A percentile compares a stretch with the other conserved stretches of the same genome.
Evolutionary conservation across 2,329 filamentous ascomycete species (phyloP).

Genomic region (Cadophora gregata): DNA sequence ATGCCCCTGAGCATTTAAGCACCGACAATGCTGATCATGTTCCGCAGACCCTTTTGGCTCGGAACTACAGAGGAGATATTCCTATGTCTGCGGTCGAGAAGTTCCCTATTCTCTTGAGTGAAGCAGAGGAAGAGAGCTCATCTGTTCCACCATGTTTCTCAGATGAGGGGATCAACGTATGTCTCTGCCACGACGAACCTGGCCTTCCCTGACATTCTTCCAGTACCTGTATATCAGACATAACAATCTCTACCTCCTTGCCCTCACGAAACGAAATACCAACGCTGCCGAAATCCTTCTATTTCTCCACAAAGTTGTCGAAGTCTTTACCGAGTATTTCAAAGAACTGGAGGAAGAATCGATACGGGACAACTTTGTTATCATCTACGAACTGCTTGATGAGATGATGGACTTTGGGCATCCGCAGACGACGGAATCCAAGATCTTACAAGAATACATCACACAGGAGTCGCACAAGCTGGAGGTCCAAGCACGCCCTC

Average conservation of each 20-base stretch:
- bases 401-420: constrained; percentile 99
- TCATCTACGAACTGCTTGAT: constrained; percentile 97
- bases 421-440: constrained; percentile 96
- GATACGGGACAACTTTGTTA: constrained; percentile 98
- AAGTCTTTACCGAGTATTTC: constrained; percentile 99
- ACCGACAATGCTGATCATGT: constrained; percentile 33
- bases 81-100: constrained; percentile 99
- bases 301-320: constrained; percentile 97
- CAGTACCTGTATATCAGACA: constrained; percentile 99
- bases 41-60: constrained; percentile 88
- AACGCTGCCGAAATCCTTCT: constrained; percentile 98
- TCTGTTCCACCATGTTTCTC: constrained; percentile 98
- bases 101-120: constrained; percentile 92
- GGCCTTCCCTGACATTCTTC: constrained; percentile 27
- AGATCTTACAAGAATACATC: constrained; percentile 99
- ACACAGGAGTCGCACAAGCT: constrained; percentile 99
- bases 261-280: constrained; percentile 96
- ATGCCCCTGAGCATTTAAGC: constrained; percentile 36
- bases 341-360: constrained; percentile 98
- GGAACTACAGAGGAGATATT: constrained; percentile 98
- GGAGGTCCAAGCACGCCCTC: constrained; percentile 92
- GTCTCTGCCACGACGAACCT: constrained; percentile 40
- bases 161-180: constrained; percentile 95
- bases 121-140: constrained; percentile 98
- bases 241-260: constrained; percentile 98